Evolutionary conservation across 2,329 filamentous ascomycete species (phyloP), one percentile per base, ranked within the genome.

Genomic region (Beauveria medogensis): DNA sequence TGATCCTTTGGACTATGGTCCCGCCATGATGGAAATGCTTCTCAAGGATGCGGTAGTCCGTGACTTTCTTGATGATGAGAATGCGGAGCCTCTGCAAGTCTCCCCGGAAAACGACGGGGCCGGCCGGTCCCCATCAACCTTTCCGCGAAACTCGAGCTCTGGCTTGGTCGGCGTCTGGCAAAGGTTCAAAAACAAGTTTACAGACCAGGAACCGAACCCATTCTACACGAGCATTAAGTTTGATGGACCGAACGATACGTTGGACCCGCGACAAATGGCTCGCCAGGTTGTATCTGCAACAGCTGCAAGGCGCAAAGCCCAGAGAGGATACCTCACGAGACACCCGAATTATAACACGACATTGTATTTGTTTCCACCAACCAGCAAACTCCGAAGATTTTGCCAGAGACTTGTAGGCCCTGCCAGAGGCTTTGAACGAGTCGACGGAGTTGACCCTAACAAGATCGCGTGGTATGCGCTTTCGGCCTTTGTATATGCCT

Each of bases 271-370:
- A 53, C 86, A 88, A 64, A 91, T 97, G 87, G 95, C 93, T 18
- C 89, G 89, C 67, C 90, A 97, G 74, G 92, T 93, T 5, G 89
- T 97, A 26, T 88, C 86, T 46, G 91, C 92, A 28, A 87, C 90
- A 0, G 87, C 92, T 59, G 87, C 88, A 65, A 86, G 92, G 56
- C 94, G 94, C 68, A 87, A 87, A 69, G 92, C 91, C 0, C 94
- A 99, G 71, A 83, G 93, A 64, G 92, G 97, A 68, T 99, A 96
- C 69, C 82, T 99, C 47, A 83, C 86, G 55, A 88, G 88, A 22
- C 87, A 99, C 69, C 93, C 93, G 0, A 90, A 81, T 20, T 99
- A 97, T 77, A 99, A 99, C 73, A 92, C 90, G 50, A 90, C 94
- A 0, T 78, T 99, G 24, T 97, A 90, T 74, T 80, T 97, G 1